A percentile compares a stretch with the other conserved stretches of the same genome.
Evolutionary conservation across 345 rosid species (phyloP).

Genomic region (Pistacia integerrima): DNA sequence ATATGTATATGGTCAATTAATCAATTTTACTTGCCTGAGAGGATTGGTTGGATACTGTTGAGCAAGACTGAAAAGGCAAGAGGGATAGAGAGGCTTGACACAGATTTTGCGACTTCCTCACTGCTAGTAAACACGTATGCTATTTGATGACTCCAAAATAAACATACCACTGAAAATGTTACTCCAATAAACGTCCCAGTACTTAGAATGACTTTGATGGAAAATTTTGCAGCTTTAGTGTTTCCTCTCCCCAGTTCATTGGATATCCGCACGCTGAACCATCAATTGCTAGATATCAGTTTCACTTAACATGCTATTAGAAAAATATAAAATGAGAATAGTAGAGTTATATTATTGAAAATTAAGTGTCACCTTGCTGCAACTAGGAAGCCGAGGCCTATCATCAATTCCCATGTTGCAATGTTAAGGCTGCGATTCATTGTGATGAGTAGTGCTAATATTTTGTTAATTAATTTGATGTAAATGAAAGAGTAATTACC

Average conservation of each 20-base stretch:
- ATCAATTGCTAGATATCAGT: too few relatives aligned
- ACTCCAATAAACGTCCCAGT: slow-evolving; percentile 31
- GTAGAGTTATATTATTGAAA: neutral
- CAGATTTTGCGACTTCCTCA: slow-evolving; percentile 31
- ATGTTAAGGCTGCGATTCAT: slow-evolving; percentile 29
- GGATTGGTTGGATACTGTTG: slow-evolving; percentile 42
- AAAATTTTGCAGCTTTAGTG: slow-evolving; percentile 37
- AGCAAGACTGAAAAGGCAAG: slow-evolving; percentile 45
- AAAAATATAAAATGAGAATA: neutral
- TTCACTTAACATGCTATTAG: too few relatives aligned
- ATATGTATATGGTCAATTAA: neutral
- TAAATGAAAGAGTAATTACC: slow-evolving; percentile 8
- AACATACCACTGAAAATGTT: slow-evolving; percentile 35
- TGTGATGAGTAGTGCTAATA: too few relatives aligned
- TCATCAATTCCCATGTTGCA: slow-evolving; percentile 29
- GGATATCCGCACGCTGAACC: slow-evolving; percentile 47
- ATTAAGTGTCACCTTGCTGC: slow-evolving; percentile 19
- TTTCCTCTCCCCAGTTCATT: slow-evolving; percentile 53
- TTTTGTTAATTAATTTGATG: too few relatives aligned
- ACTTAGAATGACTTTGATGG: slow-evolving; percentile 31
- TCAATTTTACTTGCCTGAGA: slow-evolving; percentile 26
- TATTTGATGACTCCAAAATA: slow-evolving; percentile 29
- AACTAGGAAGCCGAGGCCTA: slow-evolving; percentile 34
- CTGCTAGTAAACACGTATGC: slow-evolving; percentile 33
- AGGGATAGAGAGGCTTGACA: slow-evolving; percentile 34